phyloP scores from a whole-genome alignment of 2,329 filamentous ascomycete genomes.

The Berkeleyomyces rouxiae region DNA sequence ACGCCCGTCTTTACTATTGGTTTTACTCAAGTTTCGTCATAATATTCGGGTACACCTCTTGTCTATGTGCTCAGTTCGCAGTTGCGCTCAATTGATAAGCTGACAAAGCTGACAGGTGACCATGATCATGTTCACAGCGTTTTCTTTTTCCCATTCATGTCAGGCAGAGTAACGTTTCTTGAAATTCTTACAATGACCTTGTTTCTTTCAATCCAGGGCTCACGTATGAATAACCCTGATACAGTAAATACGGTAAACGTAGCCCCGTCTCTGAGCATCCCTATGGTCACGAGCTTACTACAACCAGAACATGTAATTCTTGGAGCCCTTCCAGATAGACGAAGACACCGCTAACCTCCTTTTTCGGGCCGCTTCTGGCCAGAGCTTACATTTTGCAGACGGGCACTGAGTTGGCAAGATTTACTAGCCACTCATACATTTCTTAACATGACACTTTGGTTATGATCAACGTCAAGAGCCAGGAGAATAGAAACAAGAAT shows the following conservation, averaged over 20 bases:
- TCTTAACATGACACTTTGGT: not conserved
- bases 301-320: not conserved
- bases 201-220: not conserved
- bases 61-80: not conserved
- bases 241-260: not conserved
- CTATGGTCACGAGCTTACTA: not conserved
- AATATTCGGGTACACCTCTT: not conserved
- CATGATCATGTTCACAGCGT: not conserved
- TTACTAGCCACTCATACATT: not conserved
- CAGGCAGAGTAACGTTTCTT: not conserved
- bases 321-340: not conserved
- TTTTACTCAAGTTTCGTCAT: no score
- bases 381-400: not conserved
- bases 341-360: not conserved
- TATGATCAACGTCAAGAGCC: not conserved
- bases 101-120: not conserved
- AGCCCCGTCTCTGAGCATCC: no score
- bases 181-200: not conserved
- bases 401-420: not conserved
- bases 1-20: no score
- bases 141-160: not conserved
- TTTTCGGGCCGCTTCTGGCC: not conserved
- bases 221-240: not conserved
- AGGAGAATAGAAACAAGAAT: not conserved
- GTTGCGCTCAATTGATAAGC: not conserved